Evolutionary conservation across 2,329 filamentous ascomycete genomes (phyloP).

Genomic region (Coleophoma cylindrospora): DNA sequence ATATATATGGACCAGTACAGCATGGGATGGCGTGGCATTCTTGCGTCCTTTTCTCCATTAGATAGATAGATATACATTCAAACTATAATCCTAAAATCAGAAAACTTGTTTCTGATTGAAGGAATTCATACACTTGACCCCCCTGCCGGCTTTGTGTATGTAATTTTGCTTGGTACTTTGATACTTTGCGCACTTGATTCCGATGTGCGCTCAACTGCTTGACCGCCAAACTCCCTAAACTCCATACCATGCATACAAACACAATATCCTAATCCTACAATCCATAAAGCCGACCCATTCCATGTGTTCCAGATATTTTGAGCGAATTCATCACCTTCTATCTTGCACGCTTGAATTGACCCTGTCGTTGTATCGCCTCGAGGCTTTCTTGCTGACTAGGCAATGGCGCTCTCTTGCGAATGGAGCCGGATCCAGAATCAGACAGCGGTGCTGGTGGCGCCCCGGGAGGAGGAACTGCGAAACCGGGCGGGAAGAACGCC

Average conservation of each 20-base stretch:
- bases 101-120: too few species aligned
- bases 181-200: too few species aligned
- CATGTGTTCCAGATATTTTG: not conserved
- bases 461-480: not conserved
- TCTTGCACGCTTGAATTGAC: slow-evolving; percentile 49
- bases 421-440: slow-evolving; percentile 30
- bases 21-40: too few species aligned
- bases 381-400: slow-evolving; percentile 83
- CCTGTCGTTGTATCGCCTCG: slow-evolving; percentile 66
- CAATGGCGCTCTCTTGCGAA: slow-evolving; percentile 62
- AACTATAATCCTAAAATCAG: too few species aligned
- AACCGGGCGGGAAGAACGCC: slow-evolving; percentile 27
- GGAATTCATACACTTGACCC: too few species aligned
- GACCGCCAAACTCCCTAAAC: not conserved
- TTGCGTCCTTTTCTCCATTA: too few species aligned
- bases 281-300: too few species aligned
- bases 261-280: not conserved
- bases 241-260: slow-evolving; percentile 6
- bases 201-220: not conserved
- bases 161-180: too few species aligned
- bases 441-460: slow-evolving; percentile 8
- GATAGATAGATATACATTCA: too few species aligned
- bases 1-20: too few species aligned
- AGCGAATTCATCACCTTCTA: slow-evolving; percentile 4
- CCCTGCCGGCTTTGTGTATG: too few species aligned